Evolutionary conservation across 768 basidiomycete genomes (phyloP).

Genomic region (Serendipita sp.): DNA sequence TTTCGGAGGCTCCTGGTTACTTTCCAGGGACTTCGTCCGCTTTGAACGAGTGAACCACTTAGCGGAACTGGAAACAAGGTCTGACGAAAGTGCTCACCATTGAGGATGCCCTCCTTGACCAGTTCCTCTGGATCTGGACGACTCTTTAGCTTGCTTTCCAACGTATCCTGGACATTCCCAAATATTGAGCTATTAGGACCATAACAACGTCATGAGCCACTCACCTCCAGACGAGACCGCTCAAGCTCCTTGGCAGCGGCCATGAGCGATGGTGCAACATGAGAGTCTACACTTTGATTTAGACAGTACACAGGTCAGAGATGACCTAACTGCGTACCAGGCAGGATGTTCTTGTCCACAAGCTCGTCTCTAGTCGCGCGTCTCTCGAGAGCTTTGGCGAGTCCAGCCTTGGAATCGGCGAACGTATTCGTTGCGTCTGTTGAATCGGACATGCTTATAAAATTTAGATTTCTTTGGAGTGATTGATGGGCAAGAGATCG

Average conservation of each 20-base stretch:
- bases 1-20: not conserved
- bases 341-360: constrained; percentile 53
- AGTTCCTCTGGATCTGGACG: constrained; percentile 47
- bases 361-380: constrained; percentile 47
- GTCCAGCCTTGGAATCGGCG: constrained; percentile 16
- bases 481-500: not conserved
- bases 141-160: constrained; percentile 42
- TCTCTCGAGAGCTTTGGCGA: constrained; percentile 37
- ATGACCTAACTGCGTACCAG: constrained; percentile 26
- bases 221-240: constrained; percentile 46
- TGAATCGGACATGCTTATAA: not conserved
- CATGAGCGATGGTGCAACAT: constrained; percentile 41
- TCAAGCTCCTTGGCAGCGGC: constrained; percentile 44
- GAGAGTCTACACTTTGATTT: constrained; percentile 32
- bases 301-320: not conserved
- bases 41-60: not conserved
- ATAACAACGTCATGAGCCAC: constrained; percentile 9
- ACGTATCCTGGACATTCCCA: not conserved
- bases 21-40: constrained; percentile 11
- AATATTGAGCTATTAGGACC: constrained; percentile 2
- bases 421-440: not conserved
- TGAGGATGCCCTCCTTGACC: constrained; percentile 47
- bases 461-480: not conserved
- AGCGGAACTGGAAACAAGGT: not conserved
- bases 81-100: constrained; percentile 18